Evolutionary conservation across 1,139 yeast genomes (phyloP), one percentile per base, ranked within the genome.

Genomic region (Pichiaceae sp.): DNA sequence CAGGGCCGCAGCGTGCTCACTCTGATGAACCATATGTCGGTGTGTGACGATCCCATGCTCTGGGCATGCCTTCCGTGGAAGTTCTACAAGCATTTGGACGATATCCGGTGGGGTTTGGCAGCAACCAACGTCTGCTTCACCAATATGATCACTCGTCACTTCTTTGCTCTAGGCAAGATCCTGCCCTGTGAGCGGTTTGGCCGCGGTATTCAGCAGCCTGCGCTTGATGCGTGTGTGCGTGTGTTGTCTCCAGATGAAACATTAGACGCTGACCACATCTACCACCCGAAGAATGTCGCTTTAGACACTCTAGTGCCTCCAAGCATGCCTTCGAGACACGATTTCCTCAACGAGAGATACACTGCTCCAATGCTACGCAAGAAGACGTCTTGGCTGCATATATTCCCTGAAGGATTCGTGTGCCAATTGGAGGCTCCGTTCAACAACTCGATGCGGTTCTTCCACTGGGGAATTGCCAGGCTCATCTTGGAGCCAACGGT

Each of bases 21-120:
- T 0, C 75, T 89, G n/a, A 86, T 89, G 95, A 91, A 91, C 56
- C 98, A 91, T 53, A 84, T 87, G 81, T 83, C 95, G 2, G 86
- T 84, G 5, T 81, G 87, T 19, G 98, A 91, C 54, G 98, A 91
- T 52, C 98, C 98, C 0, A 70, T 85, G 23, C 64, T 86, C 36
- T 91, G 94, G 81, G 95, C 94, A 0, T 74, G 84, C 32, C 65
- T 89, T 42, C 96, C 96, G 0, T 70, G 78, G 73, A 66, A 76
- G 34, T 76, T 73, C 47, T 81, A 76, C 46, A 59, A 64, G 17
- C 74, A 78, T 42, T 63, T 84, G 14, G 82, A 78, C 44, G 72
- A 76, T 39, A 73, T 87, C 38, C 66, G 98, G 50, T 91, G 97
- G 97, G 89, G 96, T 4, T 67, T 91, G 44, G 98, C 95, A 0